Conservation (phyloP, 768 basidiomycete genomes). For the Lactarius vividus region DNA sequence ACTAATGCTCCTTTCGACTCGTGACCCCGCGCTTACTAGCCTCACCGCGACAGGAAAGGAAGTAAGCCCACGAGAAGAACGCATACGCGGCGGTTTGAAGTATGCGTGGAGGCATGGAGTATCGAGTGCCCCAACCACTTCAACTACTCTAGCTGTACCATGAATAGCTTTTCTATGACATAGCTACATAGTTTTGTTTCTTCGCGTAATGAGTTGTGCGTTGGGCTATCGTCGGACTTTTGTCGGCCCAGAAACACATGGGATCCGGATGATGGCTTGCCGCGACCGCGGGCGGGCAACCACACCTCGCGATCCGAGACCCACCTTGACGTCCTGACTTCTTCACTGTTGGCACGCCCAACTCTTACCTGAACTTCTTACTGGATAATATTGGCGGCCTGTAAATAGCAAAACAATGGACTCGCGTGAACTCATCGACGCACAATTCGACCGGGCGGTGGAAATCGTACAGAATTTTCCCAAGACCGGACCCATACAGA, state of each 20-base stretch:
- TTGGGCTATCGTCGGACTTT: not conserved
- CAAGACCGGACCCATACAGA: slow-evolving; percentile 93
- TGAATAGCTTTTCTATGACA: not conserved
- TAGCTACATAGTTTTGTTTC: slow-evolving; percentile 6
- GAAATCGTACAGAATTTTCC: slow-evolving; percentile 91
- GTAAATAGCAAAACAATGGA: slow-evolving; percentile 43
- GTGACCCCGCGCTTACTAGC: slow-evolving; percentile 1
- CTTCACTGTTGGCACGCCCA: not conserved
- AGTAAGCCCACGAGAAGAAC: slow-evolving; percentile 58
- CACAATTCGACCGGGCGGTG: slow-evolving; percentile 90
- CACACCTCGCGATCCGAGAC: not conserved
- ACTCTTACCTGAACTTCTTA: not conserved
- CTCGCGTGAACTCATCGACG: slow-evolving; percentile 65
- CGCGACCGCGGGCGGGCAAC: not conserved
- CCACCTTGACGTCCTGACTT: not conserved
- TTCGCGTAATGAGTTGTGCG: not conserved
- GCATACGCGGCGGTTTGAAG: slow-evolving; percentile 70
- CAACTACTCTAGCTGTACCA: slow-evolving; percentile 1
- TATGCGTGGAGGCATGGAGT: slow-evolving; percentile 67
- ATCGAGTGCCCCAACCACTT: slow-evolving; percentile 34
- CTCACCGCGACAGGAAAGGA: slow-evolving; percentile 46
- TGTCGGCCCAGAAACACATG: slow-evolving; percentile 8
- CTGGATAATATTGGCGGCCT: not conserved
- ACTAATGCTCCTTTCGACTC: slow-evolving; percentile 7
- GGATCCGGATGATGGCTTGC: not conserved